These are phyloP conservation scores for Penicillium tannophilum DNA, from an alignment of 495 filamentous ascomycete genomes.

Conservation along the genomic window DNA sequence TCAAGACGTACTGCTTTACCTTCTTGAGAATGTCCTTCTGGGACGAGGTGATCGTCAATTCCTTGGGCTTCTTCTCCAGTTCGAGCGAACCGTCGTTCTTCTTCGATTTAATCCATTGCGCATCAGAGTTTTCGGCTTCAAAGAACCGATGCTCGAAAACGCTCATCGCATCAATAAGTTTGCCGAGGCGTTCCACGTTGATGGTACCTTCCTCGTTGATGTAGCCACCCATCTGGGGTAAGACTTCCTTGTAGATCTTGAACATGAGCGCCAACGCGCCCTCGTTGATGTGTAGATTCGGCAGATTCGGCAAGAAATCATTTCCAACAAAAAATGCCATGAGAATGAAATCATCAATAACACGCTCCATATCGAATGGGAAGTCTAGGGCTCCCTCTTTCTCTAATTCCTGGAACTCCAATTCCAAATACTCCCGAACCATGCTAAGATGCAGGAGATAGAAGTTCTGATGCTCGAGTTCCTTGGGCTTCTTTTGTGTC, in stretches of 20 bases:
- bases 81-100: constrained; percentile 51
- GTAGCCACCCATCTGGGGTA: constrained; percentile 89
- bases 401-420: constrained; percentile 95
- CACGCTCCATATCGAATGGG: constrained; percentile 88
- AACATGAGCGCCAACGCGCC: constrained; percentile 97
- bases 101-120: constrained; percentile 89
- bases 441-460: constrained; percentile 97
- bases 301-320: constrained; percentile 96
- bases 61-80: constrained; percentile 60
- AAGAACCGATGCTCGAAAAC: constrained; percentile 90
- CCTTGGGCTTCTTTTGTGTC: constrained; percentile 83
- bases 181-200: constrained; percentile 74
- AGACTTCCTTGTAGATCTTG: constrained; percentile 86
- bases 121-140: constrained; percentile 84
- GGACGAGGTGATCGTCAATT: constrained; percentile 70
- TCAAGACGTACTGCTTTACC: constrained; percentile 79
- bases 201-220: constrained; percentile 95
- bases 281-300: constrained; percentile 97
- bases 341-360: constrained; percentile 99
- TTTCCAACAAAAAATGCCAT: constrained; percentile 99
- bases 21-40: constrained; percentile 82
- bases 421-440: constrained; percentile 92
- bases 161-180: constrained; percentile 80
- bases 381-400: constrained; percentile 73
- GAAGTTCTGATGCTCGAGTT: constrained; percentile 98